Evolutionary conservation across 148 eudicot species (phyloP).

Genomic region (Vaccinium corymbosum): DNA sequence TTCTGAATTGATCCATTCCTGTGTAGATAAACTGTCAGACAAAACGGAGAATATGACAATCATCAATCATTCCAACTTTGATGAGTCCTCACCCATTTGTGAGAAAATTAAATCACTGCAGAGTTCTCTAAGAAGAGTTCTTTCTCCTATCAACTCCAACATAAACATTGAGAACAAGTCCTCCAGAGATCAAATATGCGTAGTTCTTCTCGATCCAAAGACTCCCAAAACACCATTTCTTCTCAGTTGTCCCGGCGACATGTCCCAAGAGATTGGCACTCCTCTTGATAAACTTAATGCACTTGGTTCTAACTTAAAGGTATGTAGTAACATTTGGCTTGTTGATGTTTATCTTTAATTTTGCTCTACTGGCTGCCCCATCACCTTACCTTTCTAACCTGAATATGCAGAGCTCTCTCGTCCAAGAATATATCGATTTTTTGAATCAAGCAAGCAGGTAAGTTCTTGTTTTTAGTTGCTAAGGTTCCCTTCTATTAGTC

Average conservation of each 20-base stretch:
- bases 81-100: conserved; percentile 32
- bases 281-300: conserved; percentile 65
- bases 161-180: conserved; percentile 33
- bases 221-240: conserved; percentile 44
- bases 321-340: conserved; percentile 13
- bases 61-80: conserved; percentile 10
- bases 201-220: conserved; percentile 31
- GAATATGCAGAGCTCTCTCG: conserved; percentile 51
- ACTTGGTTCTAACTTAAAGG: conserved; percentile 73
- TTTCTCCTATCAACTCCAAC: conserved; percentile 56
- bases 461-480: not conserved
- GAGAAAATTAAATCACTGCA: conserved; percentile 28
- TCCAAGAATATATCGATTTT: conserved; percentile 73
- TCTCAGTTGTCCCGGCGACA: conserved; percentile 28
- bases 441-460: conserved; percentile 81
- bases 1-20: not conserved
- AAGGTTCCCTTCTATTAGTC: not conserved
- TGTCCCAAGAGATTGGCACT: conserved; percentile 40
- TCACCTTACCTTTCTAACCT: conserved; percentile 6
- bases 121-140: conserved; percentile 60
- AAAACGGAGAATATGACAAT: conserved; percentile 23
- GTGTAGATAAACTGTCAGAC: conserved; percentile 34
- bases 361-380: not conserved
- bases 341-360: not conserved
- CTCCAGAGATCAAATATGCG: conserved; percentile 25